These are phyloP conservation scores for Calocybe gangraenosa DNA, from an alignment of 768 basidiomycete species.

Conservation along the genomic window DNA sequence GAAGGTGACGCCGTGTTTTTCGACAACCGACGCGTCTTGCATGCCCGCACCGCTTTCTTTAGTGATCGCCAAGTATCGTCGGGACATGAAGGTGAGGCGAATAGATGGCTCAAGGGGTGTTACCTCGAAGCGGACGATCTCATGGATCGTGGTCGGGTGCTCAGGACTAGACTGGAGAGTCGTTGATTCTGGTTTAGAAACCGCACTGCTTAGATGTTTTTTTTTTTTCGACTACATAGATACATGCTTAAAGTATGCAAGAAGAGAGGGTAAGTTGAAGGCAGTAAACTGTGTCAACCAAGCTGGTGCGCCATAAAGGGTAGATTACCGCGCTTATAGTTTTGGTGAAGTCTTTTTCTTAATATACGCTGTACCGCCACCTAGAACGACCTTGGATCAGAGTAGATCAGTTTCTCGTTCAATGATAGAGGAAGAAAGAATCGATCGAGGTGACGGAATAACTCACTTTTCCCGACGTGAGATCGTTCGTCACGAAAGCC, in stretches of 20 bases:
- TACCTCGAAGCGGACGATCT: constrained; percentile 69
- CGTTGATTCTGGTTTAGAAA: not conserved
- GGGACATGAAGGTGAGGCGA: constrained; percentile 50
- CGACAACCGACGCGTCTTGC: constrained; percentile 87
- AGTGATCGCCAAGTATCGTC: no score
- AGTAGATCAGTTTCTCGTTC: no score
- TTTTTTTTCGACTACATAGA: no score
- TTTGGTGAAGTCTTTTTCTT: constrained; percentile 35
- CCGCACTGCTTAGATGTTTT: no score
- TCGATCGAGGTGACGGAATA: not conserved
- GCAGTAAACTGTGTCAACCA: no score
- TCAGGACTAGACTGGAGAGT: constrained; percentile 29
- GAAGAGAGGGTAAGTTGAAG: no score
- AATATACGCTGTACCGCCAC: constrained; percentile 62
- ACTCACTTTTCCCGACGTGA: constrained; percentile 53
- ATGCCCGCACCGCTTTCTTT: constrained; percentile 85
- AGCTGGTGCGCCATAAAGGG: no score
- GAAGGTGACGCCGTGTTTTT: constrained; percentile 90
- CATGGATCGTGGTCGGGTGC: constrained; percentile 54
- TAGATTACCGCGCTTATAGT: constrained; percentile 21
- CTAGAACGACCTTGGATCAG: constrained; percentile 41
- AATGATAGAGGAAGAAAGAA: not conserved
- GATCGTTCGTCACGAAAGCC: constrained; percentile 57
- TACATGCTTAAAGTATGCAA: no score
- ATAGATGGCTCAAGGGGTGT: constrained; percentile 89